Percentiles rank a stretch among this genome's conserved stretches.
These are phyloP conservation scores for Saksenaea vasiformis DNA, from an alignment of 371 early-diverging fungal genomes.

Conservation along the genomic window DNA sequence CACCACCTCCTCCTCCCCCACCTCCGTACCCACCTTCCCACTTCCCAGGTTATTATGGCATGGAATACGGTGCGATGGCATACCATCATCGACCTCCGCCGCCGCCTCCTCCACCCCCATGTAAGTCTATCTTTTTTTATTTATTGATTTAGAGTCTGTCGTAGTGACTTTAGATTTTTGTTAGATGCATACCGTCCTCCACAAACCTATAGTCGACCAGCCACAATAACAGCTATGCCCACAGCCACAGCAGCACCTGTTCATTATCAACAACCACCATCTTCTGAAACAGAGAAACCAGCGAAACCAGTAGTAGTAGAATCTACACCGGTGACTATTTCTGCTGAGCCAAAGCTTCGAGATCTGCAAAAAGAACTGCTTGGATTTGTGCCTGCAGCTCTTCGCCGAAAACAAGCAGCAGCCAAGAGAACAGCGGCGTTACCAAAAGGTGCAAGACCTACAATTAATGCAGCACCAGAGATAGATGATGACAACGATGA, in stretches of 20 bases:
- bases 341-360: conserved; percentile 65
- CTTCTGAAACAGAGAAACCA: conserved; percentile 6
- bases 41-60: not conserved
- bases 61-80: conserved; percentile 6
- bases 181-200: not conserved
- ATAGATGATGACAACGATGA: conserved; percentile 27
- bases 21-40: conserved; percentile 12
- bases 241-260: not conserved
- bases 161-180: too few relatives aligned
- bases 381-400: conserved; percentile 60
- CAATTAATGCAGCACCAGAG: conserved; percentile 56
- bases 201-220: not conserved
- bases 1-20: conserved; percentile 11
- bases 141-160: not conserved
- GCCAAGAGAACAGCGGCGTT: conserved; percentile 43
- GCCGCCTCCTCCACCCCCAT: conserved; percentile 17
- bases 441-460: conserved; percentile 45
- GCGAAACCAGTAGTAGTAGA: conserved; percentile 24
- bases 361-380: conserved; percentile 67
- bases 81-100: conserved; percentile 19
- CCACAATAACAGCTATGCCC: not conserved
- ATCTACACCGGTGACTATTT: conserved; percentile 43
- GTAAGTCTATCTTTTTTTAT: conserved; percentile 12
- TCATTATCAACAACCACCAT: conserved; percentile 1
- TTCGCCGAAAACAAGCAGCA: conserved; percentile 56